Percentiles rank a stretch among this genome's conserved stretches.
Conservation (phyloP, 192 early-diverging fungal genomes). For the Pecoramyces ruminantium region DNA sequence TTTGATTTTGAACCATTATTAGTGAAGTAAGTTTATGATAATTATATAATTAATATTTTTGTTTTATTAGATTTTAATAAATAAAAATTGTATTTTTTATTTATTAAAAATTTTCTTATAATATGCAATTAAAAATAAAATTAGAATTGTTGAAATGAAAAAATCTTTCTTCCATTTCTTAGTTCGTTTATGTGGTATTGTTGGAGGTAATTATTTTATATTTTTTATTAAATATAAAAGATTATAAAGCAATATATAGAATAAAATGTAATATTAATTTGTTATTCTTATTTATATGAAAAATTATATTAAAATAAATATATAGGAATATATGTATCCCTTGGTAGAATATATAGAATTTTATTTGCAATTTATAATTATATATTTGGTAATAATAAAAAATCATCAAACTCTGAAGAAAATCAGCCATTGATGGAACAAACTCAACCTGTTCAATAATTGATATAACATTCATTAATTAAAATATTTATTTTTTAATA, state of each 20-base stretch:
- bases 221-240: background rate
- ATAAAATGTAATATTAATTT: no score
- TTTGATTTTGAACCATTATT: conserved; percentile 83
- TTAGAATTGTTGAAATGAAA: conserved; percentile 51
- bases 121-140: background rate
- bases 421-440: background rate
- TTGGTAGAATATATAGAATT: background rate
- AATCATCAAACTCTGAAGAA: background rate
- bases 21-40: conserved; percentile 4
- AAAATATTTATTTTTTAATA: no score
- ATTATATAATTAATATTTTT: no score
- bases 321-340: background rate
- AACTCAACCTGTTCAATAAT: no score
- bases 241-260: no score
- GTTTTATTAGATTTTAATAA: no score
- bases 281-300: no score
- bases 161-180: conserved; percentile 50
- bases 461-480: no score
- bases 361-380: background rate
- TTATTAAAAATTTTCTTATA: no score
- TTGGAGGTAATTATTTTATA: conserved; percentile 37
- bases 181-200: conserved; percentile 66
- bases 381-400: background rate
- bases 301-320: no score
- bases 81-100: no score